phyloP scores from a whole-genome alignment of 495 filamentous ascomycete genomes.

The Talaromyces stipitatus region DNA sequence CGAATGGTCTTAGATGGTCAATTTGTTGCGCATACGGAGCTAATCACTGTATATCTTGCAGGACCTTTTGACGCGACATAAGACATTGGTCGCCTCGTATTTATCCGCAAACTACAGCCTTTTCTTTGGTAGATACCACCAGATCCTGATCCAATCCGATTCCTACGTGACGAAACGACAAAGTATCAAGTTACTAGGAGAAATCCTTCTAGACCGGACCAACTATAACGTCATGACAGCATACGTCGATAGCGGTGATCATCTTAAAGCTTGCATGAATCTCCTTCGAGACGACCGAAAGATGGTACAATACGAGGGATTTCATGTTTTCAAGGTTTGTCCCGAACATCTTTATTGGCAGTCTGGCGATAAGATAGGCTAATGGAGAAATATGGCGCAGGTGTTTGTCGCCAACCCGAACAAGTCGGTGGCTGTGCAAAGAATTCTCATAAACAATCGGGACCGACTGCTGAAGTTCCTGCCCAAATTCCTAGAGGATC shows the following conservation, averaged over 20 bases:
- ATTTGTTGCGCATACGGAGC: background rate
- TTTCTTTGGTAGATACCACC: slow-evolving; percentile 90
- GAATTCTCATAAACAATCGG: slow-evolving; percentile 91
- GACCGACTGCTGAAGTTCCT: slow-evolving; percentile 84
- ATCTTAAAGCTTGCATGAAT: slow-evolving; percentile 98
- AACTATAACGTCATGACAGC: slow-evolving; percentile 98
- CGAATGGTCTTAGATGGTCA: background rate
- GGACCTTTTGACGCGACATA: slow-evolving; percentile 94
- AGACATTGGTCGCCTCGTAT: slow-evolving; percentile 77
- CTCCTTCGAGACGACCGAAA: slow-evolving; percentile 86
- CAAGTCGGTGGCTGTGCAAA: slow-evolving; percentile 88
- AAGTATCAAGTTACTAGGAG: slow-evolving; percentile 93
- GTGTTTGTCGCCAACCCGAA: slow-evolving; percentile 97
- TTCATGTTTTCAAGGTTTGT: slow-evolving; percentile 93
- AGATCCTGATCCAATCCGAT: slow-evolving; percentile 76
- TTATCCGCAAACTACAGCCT: slow-evolving; percentile 78
- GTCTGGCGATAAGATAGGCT: slow-evolving; percentile 5
- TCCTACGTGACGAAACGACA: slow-evolving; percentile 98
- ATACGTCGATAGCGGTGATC: slow-evolving; percentile 91
- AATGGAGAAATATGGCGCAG: slow-evolving; percentile 29
- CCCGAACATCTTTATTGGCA: background rate
- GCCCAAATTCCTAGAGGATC: slow-evolving; percentile 84
- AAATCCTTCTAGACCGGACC: slow-evolving; percentile 86
- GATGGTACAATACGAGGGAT: slow-evolving; percentile 99
- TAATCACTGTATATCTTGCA: slow-evolving; percentile 22